Evolutionary conservation across 2,329 filamentous ascomycete genomes (phyloP).

Genomic region (Colletotrichum zoysiae): DNA sequence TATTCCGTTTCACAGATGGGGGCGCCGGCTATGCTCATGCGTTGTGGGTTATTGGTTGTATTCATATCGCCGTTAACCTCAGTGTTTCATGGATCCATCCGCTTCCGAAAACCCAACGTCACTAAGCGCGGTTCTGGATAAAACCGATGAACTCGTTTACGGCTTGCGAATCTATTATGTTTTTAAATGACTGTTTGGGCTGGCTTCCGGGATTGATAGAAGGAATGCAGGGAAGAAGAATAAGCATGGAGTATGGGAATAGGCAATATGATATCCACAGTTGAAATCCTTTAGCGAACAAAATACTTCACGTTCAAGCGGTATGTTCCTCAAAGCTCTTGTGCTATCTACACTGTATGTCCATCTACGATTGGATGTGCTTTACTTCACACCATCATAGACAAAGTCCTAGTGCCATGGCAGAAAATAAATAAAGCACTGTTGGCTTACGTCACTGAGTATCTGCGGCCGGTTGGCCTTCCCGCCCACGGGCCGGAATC

Average conservation of each 20-base stretch:
- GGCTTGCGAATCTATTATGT: neutral
- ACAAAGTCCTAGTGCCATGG: neutral
- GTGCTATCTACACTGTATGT: neutral
- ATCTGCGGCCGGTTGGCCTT: no score
- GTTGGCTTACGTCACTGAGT: neutral
- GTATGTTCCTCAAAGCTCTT: neutral
- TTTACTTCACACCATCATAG: neutral
- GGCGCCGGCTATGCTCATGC: constrained; percentile 75
- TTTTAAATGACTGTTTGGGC: neutral
- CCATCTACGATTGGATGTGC: no score
- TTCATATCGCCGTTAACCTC: constrained; percentile 78
- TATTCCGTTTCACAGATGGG: constrained; percentile 74
- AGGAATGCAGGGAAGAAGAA: neutral
- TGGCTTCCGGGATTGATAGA: neutral
- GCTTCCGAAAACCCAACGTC: constrained; percentile 63
- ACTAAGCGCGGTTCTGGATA: neutral
- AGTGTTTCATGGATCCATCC: constrained; percentile 68
- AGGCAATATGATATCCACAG: constrained; percentile 36
- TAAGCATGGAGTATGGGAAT: constrained; percentile 30
- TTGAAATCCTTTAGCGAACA: constrained; percentile 7
- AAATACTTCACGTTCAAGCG: neutral
- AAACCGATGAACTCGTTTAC: neutral
- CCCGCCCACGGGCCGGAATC: constrained; percentile 1
- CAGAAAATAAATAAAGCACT: neutral
- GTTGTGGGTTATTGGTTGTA: constrained; percentile 86